Base-by-base conservation (phyloP, 2,329 filamentous ascomycete genomes). In the Didymella lethalis region DNA sequence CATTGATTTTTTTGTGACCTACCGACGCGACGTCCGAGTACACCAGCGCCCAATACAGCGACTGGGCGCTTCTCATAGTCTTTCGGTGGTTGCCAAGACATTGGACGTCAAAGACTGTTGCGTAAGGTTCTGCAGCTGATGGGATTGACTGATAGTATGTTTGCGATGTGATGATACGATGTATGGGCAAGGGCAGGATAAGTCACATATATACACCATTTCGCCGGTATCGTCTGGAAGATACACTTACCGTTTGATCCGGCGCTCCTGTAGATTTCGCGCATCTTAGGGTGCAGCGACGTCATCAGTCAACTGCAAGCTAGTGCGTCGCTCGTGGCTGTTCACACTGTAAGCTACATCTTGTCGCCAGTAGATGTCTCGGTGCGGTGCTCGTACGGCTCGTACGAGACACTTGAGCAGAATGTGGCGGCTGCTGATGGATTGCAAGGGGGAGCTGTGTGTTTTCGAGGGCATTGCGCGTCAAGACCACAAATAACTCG, bases 11-110 rank as follows among this genome's bases (percentile, higher is more conserved):
- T 28, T 11, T 12, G 5, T 7, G 11, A 38, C 51, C 16, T 53
- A 58, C 49, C 59, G 10, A 62, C 65, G 2, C 64, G 59, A 16
- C 63, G 63, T 4, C 64, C 64, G 11, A 67, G 63, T 16, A 67
- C 63, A 26, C 64, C 64, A 41, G 61, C 64, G 49, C 64, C 64
- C 28, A 67, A 48, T 23, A 67, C 32, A 18, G 44, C 56, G 12
- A 67, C 47, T 18, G 64, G 63, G 14, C 59, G 61, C 34, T 36
- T 49, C 36, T 48, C 26, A 12, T 57, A 54, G 16, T 51, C 28
- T 26, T 40, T 59, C 4, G 55, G 59, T 44, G 23, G 26, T 44
- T 57, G 54, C 58, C 58, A 61, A 47, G 57, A 29, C 57, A 59
- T 59, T 2, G 14, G 14, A 49, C 7, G 20, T 40, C 6, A 18